phyloP scores from a whole-genome alignment of 73 alveolate genomes.

The Paraurostyla sp. region DNA sequence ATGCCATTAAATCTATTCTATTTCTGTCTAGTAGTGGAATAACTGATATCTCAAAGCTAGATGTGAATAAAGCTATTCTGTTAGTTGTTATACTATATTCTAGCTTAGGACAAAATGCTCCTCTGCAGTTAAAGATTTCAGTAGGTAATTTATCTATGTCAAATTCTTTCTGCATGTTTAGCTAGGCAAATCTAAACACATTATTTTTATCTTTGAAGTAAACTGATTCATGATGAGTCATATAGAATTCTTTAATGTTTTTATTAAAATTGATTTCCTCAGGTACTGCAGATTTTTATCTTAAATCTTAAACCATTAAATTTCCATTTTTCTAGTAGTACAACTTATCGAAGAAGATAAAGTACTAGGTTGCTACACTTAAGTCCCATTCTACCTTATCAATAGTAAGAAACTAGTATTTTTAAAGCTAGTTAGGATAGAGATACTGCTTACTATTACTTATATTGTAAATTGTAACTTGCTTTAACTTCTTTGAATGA shows the following conservation, averaged over 20 bases:
- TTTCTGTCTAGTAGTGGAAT: slow-evolving; percentile 7
- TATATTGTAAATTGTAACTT: not conserved
- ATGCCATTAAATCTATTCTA: slow-evolving; percentile 45
- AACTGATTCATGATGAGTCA: slow-evolving; percentile 49
- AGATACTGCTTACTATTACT: slow-evolving; percentile 13
- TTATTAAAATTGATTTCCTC: slow-evolving; percentile 12
- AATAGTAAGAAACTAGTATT: not conserved
- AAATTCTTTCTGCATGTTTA: not conserved
- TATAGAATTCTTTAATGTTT: slow-evolving; percentile 12
- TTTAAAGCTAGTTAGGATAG: not conserved
- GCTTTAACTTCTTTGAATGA: not conserved
- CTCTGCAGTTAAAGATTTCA: slow-evolving; percentile 45
- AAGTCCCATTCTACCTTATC: slow-evolving; percentile 11
- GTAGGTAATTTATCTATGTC: slow-evolving; percentile 20
- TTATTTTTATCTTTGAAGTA: slow-evolving; percentile 41
- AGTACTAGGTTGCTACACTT: not conserved
- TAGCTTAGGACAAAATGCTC: slow-evolving; percentile 32
- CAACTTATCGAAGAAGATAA: slow-evolving; percentile 25
- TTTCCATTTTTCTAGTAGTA: slow-evolving; percentile 23
- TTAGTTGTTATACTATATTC: slow-evolving; percentile 31
- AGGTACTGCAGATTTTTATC: not conserved
- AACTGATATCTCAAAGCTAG: slow-evolving; percentile 21
- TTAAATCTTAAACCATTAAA: not conserved
- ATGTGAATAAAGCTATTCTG: slow-evolving; percentile 28
- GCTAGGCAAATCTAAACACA: slow-evolving; percentile 4